A percentile compares a stretch with the other conserved stretches of the same genome.
Evolutionary conservation across 345 rosid genomes (phyloP).

Genomic region (Corchorus capsularis): DNA sequence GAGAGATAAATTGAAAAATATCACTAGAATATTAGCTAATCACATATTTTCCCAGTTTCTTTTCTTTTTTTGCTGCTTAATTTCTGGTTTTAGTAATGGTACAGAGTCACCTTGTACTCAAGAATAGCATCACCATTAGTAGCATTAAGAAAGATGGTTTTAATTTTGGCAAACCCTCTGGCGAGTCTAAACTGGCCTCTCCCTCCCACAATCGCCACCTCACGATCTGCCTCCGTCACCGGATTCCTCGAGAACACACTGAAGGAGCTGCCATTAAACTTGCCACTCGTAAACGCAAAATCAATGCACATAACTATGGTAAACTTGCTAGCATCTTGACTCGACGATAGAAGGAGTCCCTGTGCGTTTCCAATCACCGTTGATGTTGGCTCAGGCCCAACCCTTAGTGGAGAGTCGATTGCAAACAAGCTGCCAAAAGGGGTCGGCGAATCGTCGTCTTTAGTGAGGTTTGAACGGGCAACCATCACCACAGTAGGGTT

Average conservation of each 20-base stretch:
- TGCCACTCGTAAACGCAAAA: constrained; percentile 41
- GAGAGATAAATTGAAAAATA: too few relatives aligned
- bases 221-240: constrained; percentile 33
- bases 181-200: constrained; percentile 51
- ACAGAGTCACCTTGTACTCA: constrained; percentile 36
- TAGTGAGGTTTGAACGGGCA: constrained; percentile 29
- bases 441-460: not conserved
- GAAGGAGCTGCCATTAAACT: constrained; percentile 48
- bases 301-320: constrained; percentile 40
- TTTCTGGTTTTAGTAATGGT: constrained; percentile 17
- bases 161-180: constrained; percentile 38
- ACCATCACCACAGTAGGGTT: constrained; percentile 37
- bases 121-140: constrained; percentile 43
- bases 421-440: constrained; percentile 42
- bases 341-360: constrained; percentile 39
- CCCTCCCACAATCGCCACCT: constrained; percentile 56
- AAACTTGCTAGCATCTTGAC: constrained; percentile 21
- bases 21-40: too few relatives aligned
- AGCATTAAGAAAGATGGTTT: constrained; percentile 27
- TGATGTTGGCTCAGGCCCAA: constrained; percentile 38
- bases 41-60: too few relatives aligned
- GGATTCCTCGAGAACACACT: constrained; percentile 52
- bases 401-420: constrained; percentile 44
- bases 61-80: not conserved
- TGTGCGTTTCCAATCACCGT: constrained; percentile 42